Percentiles rank a stretch among this genome's conserved stretches.
Evolutionary conservation across 2,329 filamentous ascomycete species (phyloP).

Genomic region (Neurospora crassa): DNA sequence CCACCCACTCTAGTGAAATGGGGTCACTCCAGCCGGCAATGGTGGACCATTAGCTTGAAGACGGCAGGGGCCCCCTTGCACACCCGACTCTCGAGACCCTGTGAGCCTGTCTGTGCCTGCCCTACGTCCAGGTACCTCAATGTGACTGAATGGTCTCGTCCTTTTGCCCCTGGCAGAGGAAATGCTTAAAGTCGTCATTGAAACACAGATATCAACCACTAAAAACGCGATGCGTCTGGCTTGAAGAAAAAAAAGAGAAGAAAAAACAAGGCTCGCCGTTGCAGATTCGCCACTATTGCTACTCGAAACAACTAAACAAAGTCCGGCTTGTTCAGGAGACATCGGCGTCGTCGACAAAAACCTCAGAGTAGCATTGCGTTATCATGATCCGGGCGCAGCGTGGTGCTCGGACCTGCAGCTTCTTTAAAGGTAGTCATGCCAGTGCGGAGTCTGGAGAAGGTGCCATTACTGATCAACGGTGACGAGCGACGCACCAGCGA

Average conservation of each 20-base stretch:
- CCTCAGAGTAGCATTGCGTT: background rate
- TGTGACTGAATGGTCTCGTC: background rate
- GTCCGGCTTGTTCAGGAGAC: background rate
- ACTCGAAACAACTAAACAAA: background rate
- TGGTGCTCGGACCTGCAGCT: background rate
- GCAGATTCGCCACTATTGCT: background rate
- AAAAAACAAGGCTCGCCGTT: background rate
- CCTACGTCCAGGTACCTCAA: background rate
- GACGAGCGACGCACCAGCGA: background rate
- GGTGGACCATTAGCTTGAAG: background rate
- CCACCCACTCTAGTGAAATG: background rate
- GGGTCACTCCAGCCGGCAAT: background rate
- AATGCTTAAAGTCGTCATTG: background rate
- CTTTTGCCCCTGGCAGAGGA: background rate
- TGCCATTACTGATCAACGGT: background rate
- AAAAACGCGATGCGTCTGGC: background rate
- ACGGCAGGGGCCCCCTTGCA: background rate
- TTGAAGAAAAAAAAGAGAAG: background rate
- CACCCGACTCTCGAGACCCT: background rate
- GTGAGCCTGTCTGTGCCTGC: background rate
- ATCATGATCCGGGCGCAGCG: background rate
- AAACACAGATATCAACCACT: background rate
- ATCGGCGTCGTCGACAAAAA: background rate
- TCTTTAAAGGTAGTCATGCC: background rate
- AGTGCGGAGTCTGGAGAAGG: background rate